These are phyloP conservation scores for Mycosphaerella sp. DNA, from an alignment of 2,329 filamentous ascomycete genomes.

Conservation along the genomic window DNA sequence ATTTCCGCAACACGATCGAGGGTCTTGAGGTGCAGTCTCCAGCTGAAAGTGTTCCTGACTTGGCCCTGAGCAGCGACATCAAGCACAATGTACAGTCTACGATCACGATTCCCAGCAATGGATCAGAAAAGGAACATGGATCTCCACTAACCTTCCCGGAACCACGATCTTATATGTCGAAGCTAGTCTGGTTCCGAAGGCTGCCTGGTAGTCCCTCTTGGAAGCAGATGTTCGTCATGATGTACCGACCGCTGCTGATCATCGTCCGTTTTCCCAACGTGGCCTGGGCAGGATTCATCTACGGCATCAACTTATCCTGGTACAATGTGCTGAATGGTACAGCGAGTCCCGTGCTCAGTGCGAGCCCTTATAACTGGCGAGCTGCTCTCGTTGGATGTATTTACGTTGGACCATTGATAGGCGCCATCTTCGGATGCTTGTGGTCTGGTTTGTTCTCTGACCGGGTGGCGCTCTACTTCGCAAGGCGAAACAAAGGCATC, in stretches of 20 bases:
- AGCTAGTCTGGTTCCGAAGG: conserved; percentile 15
- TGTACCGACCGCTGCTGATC: conserved; percentile 27
- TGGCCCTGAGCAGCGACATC: neutral
- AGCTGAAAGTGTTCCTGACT: neutral
- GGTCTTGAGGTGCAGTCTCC: conserved; percentile 8
- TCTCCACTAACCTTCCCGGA: neutral
- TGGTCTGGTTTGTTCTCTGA: conserved; percentile 35
- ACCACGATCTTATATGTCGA: neutral
- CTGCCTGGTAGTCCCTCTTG: conserved; percentile 20
- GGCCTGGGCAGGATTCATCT: conserved; percentile 37
- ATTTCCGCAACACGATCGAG: conserved; percentile 25
- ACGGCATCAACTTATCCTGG: conserved; percentile 34
- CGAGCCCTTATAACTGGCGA: conserved; percentile 33
- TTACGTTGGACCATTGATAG: conserved; percentile 34
- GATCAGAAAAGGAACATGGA: neutral
- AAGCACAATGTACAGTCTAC: neutral
- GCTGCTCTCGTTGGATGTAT: conserved; percentile 35
- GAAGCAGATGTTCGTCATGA: conserved; percentile 21
- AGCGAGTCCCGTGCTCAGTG: conserved; percentile 34
- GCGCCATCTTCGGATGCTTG: conserved; percentile 34
- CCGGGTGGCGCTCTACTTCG: conserved; percentile 31
- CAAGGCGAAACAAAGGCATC: conserved; percentile 37
- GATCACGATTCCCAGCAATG: neutral
- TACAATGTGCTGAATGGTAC: conserved; percentile 36
- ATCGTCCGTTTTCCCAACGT: conserved; percentile 36